phyloP scores from a whole-genome alignment of 345 rosid genomes.

The Streptanthus diversifolius region DNA sequence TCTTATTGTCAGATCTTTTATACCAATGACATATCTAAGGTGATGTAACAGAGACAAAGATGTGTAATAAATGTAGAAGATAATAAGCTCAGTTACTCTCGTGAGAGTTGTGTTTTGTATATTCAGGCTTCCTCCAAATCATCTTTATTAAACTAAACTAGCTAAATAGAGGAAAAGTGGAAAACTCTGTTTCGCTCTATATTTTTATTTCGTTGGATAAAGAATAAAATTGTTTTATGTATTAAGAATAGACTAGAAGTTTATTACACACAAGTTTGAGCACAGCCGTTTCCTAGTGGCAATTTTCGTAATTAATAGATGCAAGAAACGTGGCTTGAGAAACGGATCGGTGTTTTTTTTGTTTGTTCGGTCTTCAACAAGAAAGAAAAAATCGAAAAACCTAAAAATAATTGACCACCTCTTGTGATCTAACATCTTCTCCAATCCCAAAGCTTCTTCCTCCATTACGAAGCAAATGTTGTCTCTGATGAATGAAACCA shows the following conservation, averaged over 20 bases:
- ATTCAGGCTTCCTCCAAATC: not conserved
- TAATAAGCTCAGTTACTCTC: not conserved
- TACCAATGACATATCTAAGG: not conserved
- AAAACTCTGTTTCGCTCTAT: not conserved
- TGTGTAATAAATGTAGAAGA: not conserved
- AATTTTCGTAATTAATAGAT: not conserved
- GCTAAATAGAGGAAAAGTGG: not conserved
- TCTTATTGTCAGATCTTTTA: not conserved
- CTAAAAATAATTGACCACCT: conserved; percentile 36
- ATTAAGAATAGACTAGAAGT: not conserved
- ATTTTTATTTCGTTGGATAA: not conserved
- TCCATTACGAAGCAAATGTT: conserved; percentile 38
- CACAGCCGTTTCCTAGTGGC: conserved; percentile 11
- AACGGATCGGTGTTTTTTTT: conserved; percentile 25
- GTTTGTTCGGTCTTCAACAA: not conserved
- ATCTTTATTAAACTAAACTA: not conserved
- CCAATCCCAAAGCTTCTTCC: conserved; percentile 25
- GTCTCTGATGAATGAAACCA: conserved; percentile 19
- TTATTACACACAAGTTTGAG: conserved; percentile 24
- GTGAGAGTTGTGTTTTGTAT: not conserved
- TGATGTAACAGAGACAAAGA: not conserved
- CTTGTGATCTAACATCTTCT: conserved; percentile 41
- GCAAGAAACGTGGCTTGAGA: conserved; percentile 30
- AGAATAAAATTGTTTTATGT: not conserved
- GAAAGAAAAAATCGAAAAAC: not conserved